These are phyloP conservation scores for Biscutella auriculata DNA, from an alignment of 441 rosid genomes.

Conservation along the genomic window DNA sequence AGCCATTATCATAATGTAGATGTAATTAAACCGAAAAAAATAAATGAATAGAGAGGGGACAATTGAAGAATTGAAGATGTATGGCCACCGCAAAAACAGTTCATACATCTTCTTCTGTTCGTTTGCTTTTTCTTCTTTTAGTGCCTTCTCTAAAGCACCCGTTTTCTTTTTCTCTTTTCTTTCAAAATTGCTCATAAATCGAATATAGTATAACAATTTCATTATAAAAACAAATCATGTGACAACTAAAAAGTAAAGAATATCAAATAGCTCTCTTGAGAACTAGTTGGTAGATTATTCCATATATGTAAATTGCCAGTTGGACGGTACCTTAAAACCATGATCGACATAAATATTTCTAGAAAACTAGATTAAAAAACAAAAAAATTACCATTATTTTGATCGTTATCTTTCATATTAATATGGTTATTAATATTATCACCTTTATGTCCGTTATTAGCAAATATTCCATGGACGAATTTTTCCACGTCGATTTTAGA, in stretches of 20 bases:
- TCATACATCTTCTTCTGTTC: background rate
- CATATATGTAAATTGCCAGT: background rate
- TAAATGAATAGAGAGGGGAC: background rate
- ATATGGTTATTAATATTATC: background rate
- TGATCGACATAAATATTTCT: background rate
- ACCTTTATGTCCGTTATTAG: background rate
- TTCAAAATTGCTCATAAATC: background rate
- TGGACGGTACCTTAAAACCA: background rate
- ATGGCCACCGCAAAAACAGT: slow-evolving; percentile 6
- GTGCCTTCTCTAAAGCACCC: background rate
- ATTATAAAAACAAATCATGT: background rate
- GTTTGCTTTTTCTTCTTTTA: background rate
- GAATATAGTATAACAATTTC: background rate
- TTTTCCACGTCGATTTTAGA: slow-evolving; percentile 43
- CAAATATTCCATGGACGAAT: slow-evolving; percentile 37
- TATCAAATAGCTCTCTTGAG: background rate
- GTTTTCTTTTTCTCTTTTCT: background rate
- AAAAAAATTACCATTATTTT: background rate
- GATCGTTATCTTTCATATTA: background rate
- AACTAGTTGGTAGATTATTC: background rate
- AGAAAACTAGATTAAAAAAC: background rate
- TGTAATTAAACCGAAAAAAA: no score
- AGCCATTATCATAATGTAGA: background rate
- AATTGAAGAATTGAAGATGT: background rate
- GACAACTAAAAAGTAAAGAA: background rate